Conservation (phyloP, 768 basidiomycete species). For the Trametes cinnabarina region DNA sequence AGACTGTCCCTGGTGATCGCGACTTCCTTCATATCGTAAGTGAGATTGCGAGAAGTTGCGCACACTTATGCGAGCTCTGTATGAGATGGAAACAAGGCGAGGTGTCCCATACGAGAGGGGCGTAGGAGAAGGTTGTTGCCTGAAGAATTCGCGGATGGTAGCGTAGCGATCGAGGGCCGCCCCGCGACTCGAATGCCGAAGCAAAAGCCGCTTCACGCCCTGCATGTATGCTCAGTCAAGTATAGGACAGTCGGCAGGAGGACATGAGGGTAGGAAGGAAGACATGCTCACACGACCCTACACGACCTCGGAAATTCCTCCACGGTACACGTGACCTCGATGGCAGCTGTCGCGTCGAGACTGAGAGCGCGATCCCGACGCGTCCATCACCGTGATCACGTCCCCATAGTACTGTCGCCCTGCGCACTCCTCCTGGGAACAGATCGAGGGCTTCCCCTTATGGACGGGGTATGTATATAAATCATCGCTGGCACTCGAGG, state of each 20-base stretch:
- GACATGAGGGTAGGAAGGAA: neutral
- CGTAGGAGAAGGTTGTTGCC: constrained; percentile 21
- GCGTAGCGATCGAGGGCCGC: constrained; percentile 55
- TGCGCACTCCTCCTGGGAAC: too few relatives aligned
- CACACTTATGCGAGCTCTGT: neutral
- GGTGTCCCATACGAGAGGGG: neutral
- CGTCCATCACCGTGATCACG: too few relatives aligned
- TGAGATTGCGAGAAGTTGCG: neutral
- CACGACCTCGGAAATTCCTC: neutral
- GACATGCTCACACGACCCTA: neutral
- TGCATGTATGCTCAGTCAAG: neutral
- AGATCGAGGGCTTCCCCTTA: neutral
- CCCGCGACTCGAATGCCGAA: constrained; percentile 19
- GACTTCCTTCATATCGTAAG: neutral
- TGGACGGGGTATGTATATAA: neutral
- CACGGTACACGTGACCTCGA: neutral
- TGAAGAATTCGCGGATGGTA: constrained; percentile 59
- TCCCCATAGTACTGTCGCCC: too few relatives aligned
- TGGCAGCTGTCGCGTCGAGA: constrained; percentile 6
- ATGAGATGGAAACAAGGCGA: neutral
- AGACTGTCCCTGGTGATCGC: neutral
- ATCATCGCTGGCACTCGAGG: neutral
- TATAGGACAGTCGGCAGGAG: neutral
- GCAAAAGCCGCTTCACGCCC: constrained; percentile 13
- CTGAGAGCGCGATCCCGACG: neutral